Conservation (phyloP, 768 basidiomycete species). For the Boletus rubroflammeus region DNA sequence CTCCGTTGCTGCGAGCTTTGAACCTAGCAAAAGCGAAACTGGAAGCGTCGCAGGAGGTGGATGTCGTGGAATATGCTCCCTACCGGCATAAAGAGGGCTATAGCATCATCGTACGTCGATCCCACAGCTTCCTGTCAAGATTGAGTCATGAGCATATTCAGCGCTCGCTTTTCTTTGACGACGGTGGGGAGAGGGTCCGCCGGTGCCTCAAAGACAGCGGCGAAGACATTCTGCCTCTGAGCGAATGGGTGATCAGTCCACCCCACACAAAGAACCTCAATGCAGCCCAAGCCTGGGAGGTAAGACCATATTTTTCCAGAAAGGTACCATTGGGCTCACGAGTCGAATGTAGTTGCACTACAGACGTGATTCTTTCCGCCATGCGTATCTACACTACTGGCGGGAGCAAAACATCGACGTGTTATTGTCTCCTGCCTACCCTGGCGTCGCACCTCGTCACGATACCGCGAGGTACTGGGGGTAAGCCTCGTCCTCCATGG, state of each 20-base stretch:
- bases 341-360: constrained; percentile 21
- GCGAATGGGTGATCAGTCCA: constrained; percentile 35
- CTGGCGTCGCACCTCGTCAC: constrained; percentile 37
- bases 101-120: constrained; percentile 28
- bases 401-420: constrained; percentile 37
- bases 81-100: constrained; percentile 34
- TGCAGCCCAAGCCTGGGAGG: constrained; percentile 31
- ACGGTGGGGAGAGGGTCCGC: constrained; percentile 33
- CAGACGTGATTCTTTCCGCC: constrained; percentile 34
- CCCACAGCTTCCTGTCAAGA: not conserved
- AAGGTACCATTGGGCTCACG: not conserved
- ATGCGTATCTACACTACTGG: constrained; percentile 37
- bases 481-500: not conserved
- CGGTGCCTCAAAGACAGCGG: constrained; percentile 26
- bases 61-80: constrained; percentile 36
- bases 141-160: constrained; percentile 4
- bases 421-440: constrained; percentile 36
- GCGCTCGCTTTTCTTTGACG: constrained; percentile 38
- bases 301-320: constrained; percentile 3
- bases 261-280: constrained; percentile 25
- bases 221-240: constrained; percentile 35
- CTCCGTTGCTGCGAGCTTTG: constrained; percentile 42
- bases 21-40: constrained; percentile 35
- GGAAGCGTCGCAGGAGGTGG: constrained; percentile 30
- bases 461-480: constrained; percentile 37